Evolutionary conservation across 208 protist genomes (phyloP).

Genomic region (Acanthamoeba polyphaga): DNA sequence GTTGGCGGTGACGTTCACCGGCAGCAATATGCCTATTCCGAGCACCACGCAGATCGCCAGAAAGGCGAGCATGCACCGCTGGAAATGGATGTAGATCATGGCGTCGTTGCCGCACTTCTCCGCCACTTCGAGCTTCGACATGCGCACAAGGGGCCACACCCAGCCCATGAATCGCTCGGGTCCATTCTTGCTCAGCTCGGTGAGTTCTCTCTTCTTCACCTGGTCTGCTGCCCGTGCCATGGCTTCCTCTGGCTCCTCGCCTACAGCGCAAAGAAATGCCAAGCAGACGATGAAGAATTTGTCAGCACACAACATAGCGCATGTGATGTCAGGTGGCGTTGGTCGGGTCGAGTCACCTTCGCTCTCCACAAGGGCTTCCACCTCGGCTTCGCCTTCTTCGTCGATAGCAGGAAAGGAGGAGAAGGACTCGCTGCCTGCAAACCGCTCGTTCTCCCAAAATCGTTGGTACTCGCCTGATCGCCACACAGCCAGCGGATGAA

Average conservation of each 20-base stretch:
- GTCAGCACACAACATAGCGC: background rate
- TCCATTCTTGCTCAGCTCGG: conserved; percentile 54
- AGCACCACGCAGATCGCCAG: conserved; percentile 33
- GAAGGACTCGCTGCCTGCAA: conserved; percentile 16
- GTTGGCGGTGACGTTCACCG: conserved; percentile 39
- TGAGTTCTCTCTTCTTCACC: conserved; percentile 4
- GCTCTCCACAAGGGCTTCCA: background rate
- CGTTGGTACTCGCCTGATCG: background rate
- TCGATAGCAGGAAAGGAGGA: conserved; percentile 42
- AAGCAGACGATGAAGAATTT: background rate
- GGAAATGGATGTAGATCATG: conserved; percentile 73
- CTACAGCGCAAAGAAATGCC: background rate
- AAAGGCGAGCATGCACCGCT: conserved; percentile 36
- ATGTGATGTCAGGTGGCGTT: background rate
- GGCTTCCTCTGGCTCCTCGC: background rate
- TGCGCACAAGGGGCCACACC: conserved; percentile 64
- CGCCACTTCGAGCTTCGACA: conserved; percentile 38
- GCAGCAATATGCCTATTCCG: background rate
- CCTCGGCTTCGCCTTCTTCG: background rate
- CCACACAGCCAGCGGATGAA: background rate
- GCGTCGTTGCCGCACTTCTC: conserved; percentile 72
- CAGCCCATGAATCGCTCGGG: conserved; percentile 65
- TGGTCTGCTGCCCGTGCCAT: background rate
- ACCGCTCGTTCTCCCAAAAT: conserved; percentile 40
- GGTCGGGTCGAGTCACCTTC: background rate